Percentiles rank a stretch among this genome's conserved stretches.
phyloP scores from a whole-genome alignment of 2,329 filamentous ascomycete genomes.

The Botrytis cinerea region DNA sequence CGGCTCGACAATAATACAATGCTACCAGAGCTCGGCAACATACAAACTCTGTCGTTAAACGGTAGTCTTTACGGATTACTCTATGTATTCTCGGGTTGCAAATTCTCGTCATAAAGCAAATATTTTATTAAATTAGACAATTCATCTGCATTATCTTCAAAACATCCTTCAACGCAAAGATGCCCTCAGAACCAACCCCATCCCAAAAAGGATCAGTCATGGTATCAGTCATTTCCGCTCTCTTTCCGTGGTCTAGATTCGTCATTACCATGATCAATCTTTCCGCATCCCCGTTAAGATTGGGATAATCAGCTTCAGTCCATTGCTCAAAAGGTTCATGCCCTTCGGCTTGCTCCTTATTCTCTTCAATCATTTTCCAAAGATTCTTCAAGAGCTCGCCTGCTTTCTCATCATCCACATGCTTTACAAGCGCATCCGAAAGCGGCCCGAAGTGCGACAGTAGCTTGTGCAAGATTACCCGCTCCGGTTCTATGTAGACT shows the following conservation, averaged over 20 bases:
- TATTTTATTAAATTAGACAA: neutral
- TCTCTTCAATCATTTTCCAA: slow-evolving; percentile 22
- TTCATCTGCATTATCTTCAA: neutral
- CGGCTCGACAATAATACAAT: neutral
- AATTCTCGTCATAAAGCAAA: neutral
- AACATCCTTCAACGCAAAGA: slow-evolving; percentile 7
- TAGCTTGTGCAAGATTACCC: slow-evolving; percentile 38
- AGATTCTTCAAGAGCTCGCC: slow-evolving; percentile 31
- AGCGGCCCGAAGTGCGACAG: slow-evolving; percentile 40
- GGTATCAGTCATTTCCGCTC: slow-evolving; percentile 31
- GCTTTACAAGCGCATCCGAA: slow-evolving; percentile 36
- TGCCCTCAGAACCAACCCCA: slow-evolving; percentile 10
- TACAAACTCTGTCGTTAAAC: neutral
- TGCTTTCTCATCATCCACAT: slow-evolving; percentile 36
- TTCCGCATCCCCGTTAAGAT: slow-evolving; percentile 39
- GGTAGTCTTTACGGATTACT: neutral
- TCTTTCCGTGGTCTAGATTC: slow-evolving; percentile 40
- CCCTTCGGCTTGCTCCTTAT: slow-evolving; percentile 31
- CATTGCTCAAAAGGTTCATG: slow-evolving; percentile 35
- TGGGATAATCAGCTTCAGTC: slow-evolving; percentile 39
- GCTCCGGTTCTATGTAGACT: slow-evolving; percentile 36
- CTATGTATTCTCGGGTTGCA: neutral
- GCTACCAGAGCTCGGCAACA: neutral
- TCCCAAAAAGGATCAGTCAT: slow-evolving; percentile 27
- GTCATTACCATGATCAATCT: slow-evolving; percentile 40